These are phyloP conservation scores for Emmonsiellopsis sp. DNA, from an alignment of 2,329 filamentous ascomycete species.

Conservation along the genomic window DNA sequence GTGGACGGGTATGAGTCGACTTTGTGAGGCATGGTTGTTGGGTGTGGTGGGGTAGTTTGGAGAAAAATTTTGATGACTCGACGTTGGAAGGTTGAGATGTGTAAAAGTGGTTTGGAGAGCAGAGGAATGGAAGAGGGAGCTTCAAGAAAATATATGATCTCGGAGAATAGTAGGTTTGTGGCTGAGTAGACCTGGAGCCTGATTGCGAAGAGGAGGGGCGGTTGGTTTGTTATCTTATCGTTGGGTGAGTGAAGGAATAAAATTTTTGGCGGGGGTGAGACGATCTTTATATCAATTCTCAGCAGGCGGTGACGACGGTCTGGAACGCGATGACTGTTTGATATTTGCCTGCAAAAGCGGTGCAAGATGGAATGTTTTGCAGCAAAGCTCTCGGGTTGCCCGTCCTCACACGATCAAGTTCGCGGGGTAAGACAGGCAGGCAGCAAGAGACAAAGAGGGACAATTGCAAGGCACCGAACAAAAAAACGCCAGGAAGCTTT, in stretches of 20 bases:
- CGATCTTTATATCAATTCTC: neutral
- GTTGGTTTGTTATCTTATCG: constrained; percentile 3
- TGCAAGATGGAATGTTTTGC: neutral
- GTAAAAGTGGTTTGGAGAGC: neutral
- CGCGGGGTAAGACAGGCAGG: constrained; percentile 2
- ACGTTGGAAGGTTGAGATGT: neutral
- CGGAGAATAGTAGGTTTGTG: neutral
- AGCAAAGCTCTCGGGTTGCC: neutral
- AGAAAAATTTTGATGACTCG: neutral
- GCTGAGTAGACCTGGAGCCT: constrained; percentile 1
- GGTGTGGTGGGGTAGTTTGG: neutral
- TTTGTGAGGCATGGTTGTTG: constrained; percentile 9
- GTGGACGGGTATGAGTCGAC: constrained; percentile 12
- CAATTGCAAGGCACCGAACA: constrained; percentile 2
- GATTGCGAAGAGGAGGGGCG: neutral
- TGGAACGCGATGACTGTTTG: neutral
- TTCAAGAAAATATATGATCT: neutral
- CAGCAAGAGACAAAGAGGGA: neutral
- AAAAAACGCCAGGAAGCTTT: neutral
- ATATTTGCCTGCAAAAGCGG: neutral
- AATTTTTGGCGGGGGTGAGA: neutral
- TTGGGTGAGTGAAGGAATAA: neutral
- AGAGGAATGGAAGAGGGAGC: neutral
- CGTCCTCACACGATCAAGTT: neutral
- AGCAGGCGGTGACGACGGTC: neutral